Evolutionary conservation across 768 basidiomycete genomes (phyloP), one percentile per base, ranked within the genome.

Genomic region (Crepidotus variabilis): DNA sequence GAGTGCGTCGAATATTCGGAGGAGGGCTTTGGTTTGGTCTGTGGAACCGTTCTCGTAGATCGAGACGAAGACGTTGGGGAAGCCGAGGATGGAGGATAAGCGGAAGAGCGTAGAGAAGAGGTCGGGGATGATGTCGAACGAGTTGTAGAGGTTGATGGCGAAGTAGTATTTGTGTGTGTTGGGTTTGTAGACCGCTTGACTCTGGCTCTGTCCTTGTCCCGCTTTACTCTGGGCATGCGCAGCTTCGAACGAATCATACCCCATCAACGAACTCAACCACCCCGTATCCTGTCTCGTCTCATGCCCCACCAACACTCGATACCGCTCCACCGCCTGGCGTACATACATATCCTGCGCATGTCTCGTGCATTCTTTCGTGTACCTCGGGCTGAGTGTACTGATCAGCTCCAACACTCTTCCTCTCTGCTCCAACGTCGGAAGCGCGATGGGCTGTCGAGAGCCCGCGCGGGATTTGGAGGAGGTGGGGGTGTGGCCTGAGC

Each of bases 21-120:
- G 82, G 18, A 98, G 83, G 0, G 96, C 95, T 72, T 98, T 98
- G 18, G 97, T 98, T 75, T 98, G 97, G 78, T 99, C 97, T 46
- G 85, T 85, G n/a, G 96, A 98, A 2, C 96, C 97, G 72, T 98
- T 98, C 76, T 99, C 97, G 78, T 98, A 98, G 62, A 98, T 97
- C 51, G 94, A 96, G 49, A 98, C 93, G 68, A 87, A 98, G 65
- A 98, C 94, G 69, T 99, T 99, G 72, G 97, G 94, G 74, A 92
- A 98, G 5, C 97, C 97, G 32, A 99, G 79, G 60, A 99, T 84
- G 36, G 91, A 82, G 0, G 94, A 87, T 36, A 95, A 87, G 55
- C 94, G 86, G 79, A 99, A 99, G 63, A 99, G 87, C 20, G 94
- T 94, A 32, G 94, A 87, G 70, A 98, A 98, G 34, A 98, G 82